Evolutionary conservation across 768 basidiomycete species (phyloP).

Genomic region (Amanita fuliginea): DNA sequence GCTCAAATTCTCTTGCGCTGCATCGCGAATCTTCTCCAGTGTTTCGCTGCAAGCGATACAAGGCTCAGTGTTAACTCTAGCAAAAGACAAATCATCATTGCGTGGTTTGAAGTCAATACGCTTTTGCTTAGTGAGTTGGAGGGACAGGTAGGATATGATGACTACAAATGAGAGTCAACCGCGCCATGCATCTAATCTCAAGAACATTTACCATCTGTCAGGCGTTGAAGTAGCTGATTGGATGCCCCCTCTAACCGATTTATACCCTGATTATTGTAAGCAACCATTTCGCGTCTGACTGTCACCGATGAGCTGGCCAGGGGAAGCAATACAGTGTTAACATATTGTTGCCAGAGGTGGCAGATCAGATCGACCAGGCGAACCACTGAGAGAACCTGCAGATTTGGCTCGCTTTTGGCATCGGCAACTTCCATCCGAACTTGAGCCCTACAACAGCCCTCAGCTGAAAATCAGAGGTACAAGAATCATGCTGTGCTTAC

Average conservation of each 20-base stretch:
- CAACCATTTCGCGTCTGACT: slow-evolving; percentile 81
- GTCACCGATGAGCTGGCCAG: slow-evolving; percentile 80
- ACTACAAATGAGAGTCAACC: slow-evolving; percentile 34
- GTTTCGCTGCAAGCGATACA: slow-evolving; percentile 79
- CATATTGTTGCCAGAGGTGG: slow-evolving; percentile 96
- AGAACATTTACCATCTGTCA: slow-evolving; percentile 60
- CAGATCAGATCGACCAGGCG: slow-evolving; percentile 75
- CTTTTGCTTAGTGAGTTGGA: slow-evolving; percentile 85
- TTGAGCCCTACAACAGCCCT: slow-evolving; percentile 41
- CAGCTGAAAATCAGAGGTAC: neutral
- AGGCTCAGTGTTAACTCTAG: slow-evolving; percentile 89
- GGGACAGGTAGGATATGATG: slow-evolving; percentile 53
- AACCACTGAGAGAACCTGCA: slow-evolving; percentile 57
- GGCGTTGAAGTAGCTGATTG: slow-evolving; percentile 68
- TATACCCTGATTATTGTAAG: slow-evolving; percentile 84
- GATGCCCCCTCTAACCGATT: slow-evolving; percentile 76
- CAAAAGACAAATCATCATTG: slow-evolving; percentile 93
- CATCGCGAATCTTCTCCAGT: slow-evolving; percentile 72
- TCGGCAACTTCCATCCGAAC: slow-evolving; percentile 66
- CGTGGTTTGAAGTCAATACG: slow-evolving; percentile 94
- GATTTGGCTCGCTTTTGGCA: slow-evolving; percentile 67
- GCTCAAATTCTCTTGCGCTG: slow-evolving; percentile 63
- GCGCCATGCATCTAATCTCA: neutral
- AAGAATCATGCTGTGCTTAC: slow-evolving; percentile 39
- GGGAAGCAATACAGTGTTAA: slow-evolving; percentile 82